phyloP scores from a whole-genome alignment of 805 yeast genomes.

The Saccharomycopsis sp. region DNA sequence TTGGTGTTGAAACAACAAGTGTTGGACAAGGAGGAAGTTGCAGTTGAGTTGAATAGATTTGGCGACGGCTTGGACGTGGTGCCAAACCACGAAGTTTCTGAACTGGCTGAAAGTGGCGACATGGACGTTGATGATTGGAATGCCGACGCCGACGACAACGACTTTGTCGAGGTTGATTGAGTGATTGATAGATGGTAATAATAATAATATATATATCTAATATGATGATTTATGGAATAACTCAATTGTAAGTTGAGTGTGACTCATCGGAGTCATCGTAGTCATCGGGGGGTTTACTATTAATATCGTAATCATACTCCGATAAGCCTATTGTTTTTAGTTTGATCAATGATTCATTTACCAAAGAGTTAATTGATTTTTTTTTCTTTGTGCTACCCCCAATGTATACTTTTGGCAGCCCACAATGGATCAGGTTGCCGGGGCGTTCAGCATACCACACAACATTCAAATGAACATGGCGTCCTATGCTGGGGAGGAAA shows the following conservation, averaged over 20 bases:
- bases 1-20: constrained; percentile 80
- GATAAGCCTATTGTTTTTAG: too few species aligned
- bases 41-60: constrained; percentile 41
- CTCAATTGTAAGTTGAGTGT: not conserved
- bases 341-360: too few species aligned
- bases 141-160: constrained; percentile 48
- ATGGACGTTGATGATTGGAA: constrained; percentile 47
- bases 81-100: constrained; percentile 72
- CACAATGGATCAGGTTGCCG: too few species aligned
- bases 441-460: too few species aligned
- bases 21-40: constrained; percentile 79
- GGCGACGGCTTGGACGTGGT: constrained; percentile 65
- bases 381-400: too few species aligned
- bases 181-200: not conserved
- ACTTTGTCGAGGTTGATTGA: constrained; percentile 19
- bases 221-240: not conserved
- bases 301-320: too few species aligned
- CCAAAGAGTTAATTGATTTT: too few species aligned
- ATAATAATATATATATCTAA: not conserved
- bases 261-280: too few species aligned
- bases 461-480: too few species aligned
- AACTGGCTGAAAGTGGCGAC: constrained; percentile 42
- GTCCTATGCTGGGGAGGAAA: too few species aligned
- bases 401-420: too few species aligned
- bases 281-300: too few species aligned